Base-by-base conservation (phyloP, 106 monocot species). In the Dendrobium chrysotoxum region DNA sequence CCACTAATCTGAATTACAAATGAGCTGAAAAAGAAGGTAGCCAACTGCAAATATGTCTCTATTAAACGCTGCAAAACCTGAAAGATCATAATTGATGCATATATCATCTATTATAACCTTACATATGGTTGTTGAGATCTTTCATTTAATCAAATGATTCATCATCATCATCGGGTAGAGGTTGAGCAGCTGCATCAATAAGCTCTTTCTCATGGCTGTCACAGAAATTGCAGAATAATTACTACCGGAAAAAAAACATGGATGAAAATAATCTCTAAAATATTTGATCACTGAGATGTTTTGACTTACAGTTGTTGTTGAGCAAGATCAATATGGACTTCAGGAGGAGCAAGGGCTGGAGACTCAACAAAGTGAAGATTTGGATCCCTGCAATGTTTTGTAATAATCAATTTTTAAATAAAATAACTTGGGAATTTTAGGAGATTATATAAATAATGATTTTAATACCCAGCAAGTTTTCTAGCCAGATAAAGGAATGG, bases 401-500 rank as follows among this genome's bases (percentile, higher is more conserved):
- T n/a, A 57, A 57, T 21, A 5, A 21, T 18, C 18, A n/a, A 23
- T 6, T 58, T 58, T 6, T 18, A 20, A 64, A 5, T 25, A 64
- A 8, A 15, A 64, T 64, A 64, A 64, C 0, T n/a, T 4, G 13
- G 0, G 26, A 10, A 25, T 64, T 64, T 64, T 64, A 1, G n/a
- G 9, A 64, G n/a, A 61, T n/a, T 10, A 64, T 64, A 64, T 8
- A 7, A 64, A 23, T 50, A 13, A 15, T 15, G 50, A 50, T 13
- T 50, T 13, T 50, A 64, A 25, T 89, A 92, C 95, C 92, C 92
- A 54, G 95, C 90, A 76, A 95, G 88, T 68, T 95, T 95, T 81
- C 92, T 92, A 16, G 95, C 92, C 23, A 95, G 66, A 83, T 95
- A 95, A 35, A 92, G 92, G 86, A 95, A 95, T 2, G 95, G 95